Conservation (phyloP, 208 protist genomes). For the Crithidia bombi region DNA sequence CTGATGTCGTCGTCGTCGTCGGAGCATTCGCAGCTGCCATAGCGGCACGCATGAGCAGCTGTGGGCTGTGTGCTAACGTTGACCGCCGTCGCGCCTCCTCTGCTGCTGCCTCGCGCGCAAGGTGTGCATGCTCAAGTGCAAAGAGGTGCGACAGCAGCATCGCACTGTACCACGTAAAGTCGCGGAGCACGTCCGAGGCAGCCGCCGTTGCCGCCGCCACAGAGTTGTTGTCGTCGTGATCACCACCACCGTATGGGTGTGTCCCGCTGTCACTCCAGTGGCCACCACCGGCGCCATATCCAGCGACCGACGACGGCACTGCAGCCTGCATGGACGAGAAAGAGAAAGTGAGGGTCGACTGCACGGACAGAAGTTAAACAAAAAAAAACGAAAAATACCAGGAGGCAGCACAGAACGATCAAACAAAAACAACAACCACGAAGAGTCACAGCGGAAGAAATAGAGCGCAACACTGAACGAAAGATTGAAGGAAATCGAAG, state of each 20-base stretch:
- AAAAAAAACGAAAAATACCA: neutral
- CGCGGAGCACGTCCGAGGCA: constrained; percentile 26
- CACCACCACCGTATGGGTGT: neutral
- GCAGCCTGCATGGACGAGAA: constrained; percentile 1
- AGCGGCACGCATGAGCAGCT: constrained; percentile 30
- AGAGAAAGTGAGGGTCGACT: neutral
- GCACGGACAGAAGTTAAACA: neutral
- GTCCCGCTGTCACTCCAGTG: constrained; percentile 18
- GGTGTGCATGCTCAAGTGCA: constrained; percentile 40
- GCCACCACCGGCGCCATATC: constrained; percentile 2
- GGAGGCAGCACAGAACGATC: too few species aligned
- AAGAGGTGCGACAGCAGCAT: constrained; percentile 51
- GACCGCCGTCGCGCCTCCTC: constrained; percentile 22
- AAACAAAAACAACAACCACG: too few species aligned
- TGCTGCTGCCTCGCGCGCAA: constrained; percentile 19
- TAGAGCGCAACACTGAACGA: too few species aligned
- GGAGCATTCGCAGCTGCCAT: constrained; percentile 15
- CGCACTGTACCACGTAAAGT: constrained; percentile 49
- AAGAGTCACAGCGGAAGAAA: too few species aligned
- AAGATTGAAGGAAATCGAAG: neutral
- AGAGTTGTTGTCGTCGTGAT: neutral
- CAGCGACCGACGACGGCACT: neutral
- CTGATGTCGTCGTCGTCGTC: neutral
- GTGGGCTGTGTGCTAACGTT: constrained; percentile 18
- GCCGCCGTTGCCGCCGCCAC: neutral